Conservation (phyloP, 163 green algal genomes). For the Botryococcus braunii region DNA sequence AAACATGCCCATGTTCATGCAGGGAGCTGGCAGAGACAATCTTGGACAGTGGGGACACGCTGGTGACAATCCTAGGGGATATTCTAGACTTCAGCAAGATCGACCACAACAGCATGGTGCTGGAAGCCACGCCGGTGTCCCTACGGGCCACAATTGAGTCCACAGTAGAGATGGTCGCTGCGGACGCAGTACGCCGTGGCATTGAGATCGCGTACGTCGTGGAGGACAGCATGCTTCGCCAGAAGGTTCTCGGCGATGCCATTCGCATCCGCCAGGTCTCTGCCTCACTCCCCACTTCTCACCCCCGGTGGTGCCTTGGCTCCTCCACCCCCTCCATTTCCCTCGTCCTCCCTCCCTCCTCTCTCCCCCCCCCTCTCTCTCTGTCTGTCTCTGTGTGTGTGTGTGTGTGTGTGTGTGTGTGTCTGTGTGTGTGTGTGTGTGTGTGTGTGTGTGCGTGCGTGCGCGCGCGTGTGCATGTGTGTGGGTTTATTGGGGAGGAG, state of each 20-base stretch:
- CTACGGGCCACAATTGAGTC: background rate
- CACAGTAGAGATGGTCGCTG: constrained; percentile 13
- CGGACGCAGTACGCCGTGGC: constrained; percentile 9
- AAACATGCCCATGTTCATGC: too few relatives aligned
- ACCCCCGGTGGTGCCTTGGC: too few relatives aligned
- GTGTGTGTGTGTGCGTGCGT: too few relatives aligned
- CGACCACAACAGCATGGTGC: constrained; percentile 11
- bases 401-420: too few relatives aligned
- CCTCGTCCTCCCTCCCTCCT: too few relatives aligned
- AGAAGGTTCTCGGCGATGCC: constrained; percentile 46
- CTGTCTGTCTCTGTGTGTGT: too few relatives aligned
- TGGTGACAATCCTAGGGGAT: constrained; percentile 21
- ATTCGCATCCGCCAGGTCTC: constrained; percentile 48
- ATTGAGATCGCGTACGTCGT: constrained; percentile 15
- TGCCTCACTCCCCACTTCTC: background rate
- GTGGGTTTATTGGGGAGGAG: too few relatives aligned
- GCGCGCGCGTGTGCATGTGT: too few relatives aligned
- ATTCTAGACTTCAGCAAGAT: constrained; percentile 26
- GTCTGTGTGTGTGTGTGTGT: too few relatives aligned
- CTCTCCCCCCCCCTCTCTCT: too few relatives aligned
- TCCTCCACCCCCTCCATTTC: too few relatives aligned
- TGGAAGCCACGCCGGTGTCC: background rate
- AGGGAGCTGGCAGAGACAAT: constrained; percentile 18
- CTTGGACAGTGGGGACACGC: constrained; percentile 16
- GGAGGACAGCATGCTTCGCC: constrained; percentile 21